Evolutionary conservation across 2,329 filamentous ascomycete species (phyloP).

Genomic region (Daldinia sp.): DNA sequence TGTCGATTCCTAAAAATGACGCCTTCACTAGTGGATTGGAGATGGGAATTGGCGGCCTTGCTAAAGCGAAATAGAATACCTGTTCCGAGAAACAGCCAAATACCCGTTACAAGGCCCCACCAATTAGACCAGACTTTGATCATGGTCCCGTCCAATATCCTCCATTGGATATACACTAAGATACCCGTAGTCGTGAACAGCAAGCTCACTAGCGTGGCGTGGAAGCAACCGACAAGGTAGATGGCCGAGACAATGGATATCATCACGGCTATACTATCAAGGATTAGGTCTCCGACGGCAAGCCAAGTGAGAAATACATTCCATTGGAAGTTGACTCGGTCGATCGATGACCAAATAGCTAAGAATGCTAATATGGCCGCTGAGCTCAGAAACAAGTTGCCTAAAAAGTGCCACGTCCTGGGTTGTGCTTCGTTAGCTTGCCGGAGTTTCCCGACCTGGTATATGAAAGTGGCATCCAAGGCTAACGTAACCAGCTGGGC

Average conservation of each 20-base stretch:
- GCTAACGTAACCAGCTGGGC: constrained; percentile 42
- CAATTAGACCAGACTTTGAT: constrained; percentile 39
- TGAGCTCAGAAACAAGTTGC: constrained; percentile 38
- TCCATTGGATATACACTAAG: constrained; percentile 40
- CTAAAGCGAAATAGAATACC: constrained; percentile 38
- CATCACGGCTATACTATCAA: constrained; percentile 43
- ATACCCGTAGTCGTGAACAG: constrained; percentile 38
- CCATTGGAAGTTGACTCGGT: constrained; percentile 42
- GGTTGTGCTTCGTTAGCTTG: constrained; percentile 40
- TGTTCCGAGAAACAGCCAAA: constrained; percentile 40
- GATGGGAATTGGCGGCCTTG: constrained; percentile 8
- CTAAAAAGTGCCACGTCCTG: constrained; percentile 38
- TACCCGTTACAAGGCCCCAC: constrained; percentile 34
- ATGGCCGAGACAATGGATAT: constrained; percentile 41
- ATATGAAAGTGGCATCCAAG: constrained; percentile 47
- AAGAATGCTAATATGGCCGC: constrained; percentile 40
- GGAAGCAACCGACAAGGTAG: constrained; percentile 42
- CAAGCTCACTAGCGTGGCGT: constrained; percentile 43
- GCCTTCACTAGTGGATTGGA: constrained; percentile 21
- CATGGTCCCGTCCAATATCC: constrained; percentile 38
- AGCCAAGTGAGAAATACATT: constrained; percentile 45
- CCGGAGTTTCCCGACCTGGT: constrained; percentile 40
- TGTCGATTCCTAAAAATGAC: constrained; percentile 34
- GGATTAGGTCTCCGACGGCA: constrained; percentile 43
- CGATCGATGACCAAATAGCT: constrained; percentile 43